Base-by-base conservation (phyloP, 1,284 basidiomycete species). In the Lignosus rhinocerotis region DNA sequence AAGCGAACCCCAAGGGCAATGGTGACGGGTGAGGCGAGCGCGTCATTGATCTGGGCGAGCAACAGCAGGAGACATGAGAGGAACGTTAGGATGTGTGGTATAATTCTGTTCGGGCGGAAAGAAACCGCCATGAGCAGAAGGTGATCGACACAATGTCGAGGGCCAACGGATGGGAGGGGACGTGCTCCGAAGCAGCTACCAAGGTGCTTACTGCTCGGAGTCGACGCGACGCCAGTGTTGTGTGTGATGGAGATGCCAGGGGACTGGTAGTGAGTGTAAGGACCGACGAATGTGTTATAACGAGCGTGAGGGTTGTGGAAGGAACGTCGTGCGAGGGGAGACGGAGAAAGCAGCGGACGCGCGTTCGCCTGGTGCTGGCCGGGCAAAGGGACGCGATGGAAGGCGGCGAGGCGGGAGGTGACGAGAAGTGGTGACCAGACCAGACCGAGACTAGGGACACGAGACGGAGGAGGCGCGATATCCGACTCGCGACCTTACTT, bases 271-370 rank as follows among this genome's bases (percentile, higher is more conserved):
- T 11, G 19, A 14, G 51, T 8, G 59, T 61, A 64, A 61, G 11
- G 62, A 64, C 38, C 47, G 62, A 64, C 62, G 47, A 55, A 46
- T 33, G 62, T 64, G 33, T 50, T 58, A 54, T 42, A 60, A 59
- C 30, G 62, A 61, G 55, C 32, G 62, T 47, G 53, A 42, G 48
- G 47, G 41, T n/a, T 49, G 30, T 19, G 44, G 34, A 33, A 55
- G 50, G 46, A n/a, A 46, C 16, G 45, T 38, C 12, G 45, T 34
- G 32, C n/a, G 50, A 17, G 49, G 38, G 16, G 32, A 17, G 32
- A 42, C 42, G 17, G n/a, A 38, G 47, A 5, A 34, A 52, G 52
- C 39, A 52, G 55, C 34, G 49, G 43, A 12, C 43, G 21, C 8
- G 14, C 17, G 41, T 38, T 38, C 45, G 51, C 56, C 53, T 30